These are phyloP conservation scores for Barbarea vulgaris DNA, from an alignment of 345 rosid species.

Conservation along the genomic window DNA sequence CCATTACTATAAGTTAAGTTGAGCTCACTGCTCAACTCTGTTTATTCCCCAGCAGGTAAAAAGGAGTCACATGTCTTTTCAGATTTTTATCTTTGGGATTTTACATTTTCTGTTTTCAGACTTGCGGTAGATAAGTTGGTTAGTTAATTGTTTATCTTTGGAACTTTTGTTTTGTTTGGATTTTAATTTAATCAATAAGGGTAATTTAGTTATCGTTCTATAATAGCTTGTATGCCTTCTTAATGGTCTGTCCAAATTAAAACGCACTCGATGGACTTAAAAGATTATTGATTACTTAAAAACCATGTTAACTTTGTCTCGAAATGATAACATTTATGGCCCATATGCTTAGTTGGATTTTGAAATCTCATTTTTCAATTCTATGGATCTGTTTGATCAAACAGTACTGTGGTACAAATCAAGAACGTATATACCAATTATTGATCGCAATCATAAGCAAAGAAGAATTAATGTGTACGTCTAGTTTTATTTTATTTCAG, in stretches of 20 bases:
- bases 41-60: not conserved
- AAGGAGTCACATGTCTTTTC: not conserved
- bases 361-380: conserved; percentile 11
- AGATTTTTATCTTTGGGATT: not conserved
- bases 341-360: not conserved
- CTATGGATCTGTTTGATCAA: not conserved
- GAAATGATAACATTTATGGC: not conserved
- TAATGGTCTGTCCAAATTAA: not conserved
- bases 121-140: not conserved
- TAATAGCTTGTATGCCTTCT: not conserved
- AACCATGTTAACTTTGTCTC: not conserved
- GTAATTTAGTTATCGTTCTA: not conserved
- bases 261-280: not conserved
- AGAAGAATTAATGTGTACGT: not conserved
- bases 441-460: conserved; percentile 19
- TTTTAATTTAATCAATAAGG: conserved; percentile 1
- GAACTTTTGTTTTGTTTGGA: not conserved
- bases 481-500: not conserved
- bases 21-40: not conserved
- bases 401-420: conserved; percentile 1
- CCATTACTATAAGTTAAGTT: conserved; percentile 1
- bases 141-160: not conserved
- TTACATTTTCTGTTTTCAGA: conserved; percentile 13
- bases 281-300: not conserved
- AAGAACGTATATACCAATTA: conserved; percentile 4